Conservation (phyloP, 2,329 filamentous ascomycete genomes). For the Clonostachys rosea region DNA sequence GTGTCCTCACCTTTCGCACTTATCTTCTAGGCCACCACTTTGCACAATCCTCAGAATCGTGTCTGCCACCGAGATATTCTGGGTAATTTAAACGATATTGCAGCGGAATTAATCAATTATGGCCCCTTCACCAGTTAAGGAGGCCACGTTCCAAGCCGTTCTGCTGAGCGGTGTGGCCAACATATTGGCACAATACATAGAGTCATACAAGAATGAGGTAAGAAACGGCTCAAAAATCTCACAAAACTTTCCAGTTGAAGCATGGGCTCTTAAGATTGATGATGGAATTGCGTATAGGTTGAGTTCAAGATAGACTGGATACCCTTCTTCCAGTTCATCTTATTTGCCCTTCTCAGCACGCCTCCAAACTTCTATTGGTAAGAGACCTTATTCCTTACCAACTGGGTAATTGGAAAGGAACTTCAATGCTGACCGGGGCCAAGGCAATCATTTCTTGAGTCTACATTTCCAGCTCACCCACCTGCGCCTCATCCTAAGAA, state of each 20-base stretch:
- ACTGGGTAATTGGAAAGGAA: neutral
- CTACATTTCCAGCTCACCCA: conserved; percentile 64
- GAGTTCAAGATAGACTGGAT: conserved; percentile 59
- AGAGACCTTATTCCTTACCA: conserved; percentile 9
- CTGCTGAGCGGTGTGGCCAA: conserved; percentile 65
- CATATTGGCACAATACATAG: conserved; percentile 67
- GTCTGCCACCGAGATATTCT: neutral
- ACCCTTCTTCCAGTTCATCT: conserved; percentile 70
- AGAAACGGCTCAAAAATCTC: conserved; percentile 6
- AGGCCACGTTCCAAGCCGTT: conserved; percentile 60
- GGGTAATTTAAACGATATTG: neutral
- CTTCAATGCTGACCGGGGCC: neutral
- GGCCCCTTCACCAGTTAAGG: conserved; percentile 38
- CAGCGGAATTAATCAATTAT: neutral
- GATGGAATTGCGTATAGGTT: conserved; percentile 30
- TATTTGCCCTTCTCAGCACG: conserved; percentile 68
- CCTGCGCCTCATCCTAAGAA: conserved; percentile 25
- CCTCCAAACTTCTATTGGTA: conserved; percentile 84
- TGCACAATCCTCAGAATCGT: too few relatives aligned
- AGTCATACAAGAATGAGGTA: conserved; percentile 57
- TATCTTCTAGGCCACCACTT: too few relatives aligned
- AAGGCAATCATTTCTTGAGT: conserved; percentile 73
- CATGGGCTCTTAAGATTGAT: neutral
- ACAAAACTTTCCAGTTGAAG: neutral
- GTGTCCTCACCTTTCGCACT: too few relatives aligned